Evolutionary conservation across 2,329 filamentous ascomycete genomes (phyloP), one percentile per base, ranked within the genome.

Genomic region (Aspergillus hiratsukae): DNA sequence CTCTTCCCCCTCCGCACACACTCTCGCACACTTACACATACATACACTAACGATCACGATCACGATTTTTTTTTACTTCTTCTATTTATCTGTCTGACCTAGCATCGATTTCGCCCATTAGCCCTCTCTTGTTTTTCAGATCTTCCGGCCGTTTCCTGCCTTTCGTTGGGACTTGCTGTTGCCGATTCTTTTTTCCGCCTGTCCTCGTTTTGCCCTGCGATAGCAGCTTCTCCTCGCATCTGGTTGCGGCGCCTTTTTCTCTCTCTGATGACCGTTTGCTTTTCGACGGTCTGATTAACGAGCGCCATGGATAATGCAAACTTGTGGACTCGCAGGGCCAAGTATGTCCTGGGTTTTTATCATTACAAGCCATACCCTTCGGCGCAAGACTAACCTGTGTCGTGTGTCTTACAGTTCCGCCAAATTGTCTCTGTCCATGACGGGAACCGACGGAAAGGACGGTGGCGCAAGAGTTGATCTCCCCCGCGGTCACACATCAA

Each of bases 341-440:
- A 79, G 77, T 79, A 69, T 66, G 76, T 72, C 31, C n/a, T 25
- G 51, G 25, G n/a, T 35, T 48, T 54, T 53, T 56, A 19, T 54
- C 35, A 1, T 49, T 52, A 29, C 53, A 9, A 31, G 50, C 28
- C 35, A 48, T 52, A 51, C 49, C 45, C 28, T 31, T 50, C 21
- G n/a, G 14, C 21, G 48, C 40, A 48, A 45, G 52, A 43, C 61
- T 61, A 53, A 64, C 54, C 64, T 60, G 70, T 71, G 66, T 62
- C 48, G 56, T 53, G 51, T 48, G 45, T 55, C 37, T 54, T 54
- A 51, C 71, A 94, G 88, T 81, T 84, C 85, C 76, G 90, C 85
- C 83, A 97, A 96, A 81, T 88, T 97, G 76, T 96, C 91, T 66
- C 83, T 97, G 62, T 87, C 91, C 67, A 95, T 89, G 72, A 80